A percentile compares a stretch with the other conserved stretches of the same genome.
Evolutionary conservation across 1,139 yeast genomes (phyloP).

Genomic region (Barnettozyma hawaiiensis): DNA sequence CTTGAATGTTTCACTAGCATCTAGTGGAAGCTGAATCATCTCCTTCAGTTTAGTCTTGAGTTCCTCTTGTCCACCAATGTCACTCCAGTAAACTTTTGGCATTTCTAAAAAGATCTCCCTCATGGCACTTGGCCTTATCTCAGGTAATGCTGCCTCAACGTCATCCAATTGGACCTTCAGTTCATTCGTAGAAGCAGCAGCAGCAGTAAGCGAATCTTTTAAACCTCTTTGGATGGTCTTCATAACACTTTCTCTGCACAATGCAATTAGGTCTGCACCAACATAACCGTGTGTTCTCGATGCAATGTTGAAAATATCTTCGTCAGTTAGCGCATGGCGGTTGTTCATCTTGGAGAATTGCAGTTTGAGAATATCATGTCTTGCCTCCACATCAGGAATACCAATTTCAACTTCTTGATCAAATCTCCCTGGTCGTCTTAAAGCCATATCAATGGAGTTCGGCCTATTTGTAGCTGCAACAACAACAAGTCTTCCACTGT

Average conservation of each 20-base stretch:
- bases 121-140: conserved; percentile 94
- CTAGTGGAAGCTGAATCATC: conserved; percentile 87
- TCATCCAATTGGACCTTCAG: conserved; percentile 44
- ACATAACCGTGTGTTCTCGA: conserved; percentile 68
- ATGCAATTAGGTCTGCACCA: conserved; percentile 85
- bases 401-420: conserved; percentile 83
- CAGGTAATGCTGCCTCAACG: conserved; percentile 61
- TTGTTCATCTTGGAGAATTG: conserved; percentile 54
- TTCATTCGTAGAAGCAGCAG: conserved; percentile 31
- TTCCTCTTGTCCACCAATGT: conserved; percentile 91
- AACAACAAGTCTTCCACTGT: conserved; percentile 60
- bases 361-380: conserved; percentile 56
- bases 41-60: conserved; percentile 76
- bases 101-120: conserved; percentile 89
- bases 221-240: conserved; percentile 65
- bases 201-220: conserved; percentile 25
- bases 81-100: conserved; percentile 91
- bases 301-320: conserved; percentile 55
- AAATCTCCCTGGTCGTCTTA: conserved; percentile 89
- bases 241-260: conserved; percentile 87
- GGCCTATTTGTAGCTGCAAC: conserved; percentile 85
- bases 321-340: conserved; percentile 49
- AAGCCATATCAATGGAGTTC: conserved; percentile 74
- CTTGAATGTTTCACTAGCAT: conserved; percentile 71
- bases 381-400: conserved; percentile 65